Base-by-base conservation (phyloP, 1,284 basidiomycete genomes). In the Malassezia globosa region DNA sequence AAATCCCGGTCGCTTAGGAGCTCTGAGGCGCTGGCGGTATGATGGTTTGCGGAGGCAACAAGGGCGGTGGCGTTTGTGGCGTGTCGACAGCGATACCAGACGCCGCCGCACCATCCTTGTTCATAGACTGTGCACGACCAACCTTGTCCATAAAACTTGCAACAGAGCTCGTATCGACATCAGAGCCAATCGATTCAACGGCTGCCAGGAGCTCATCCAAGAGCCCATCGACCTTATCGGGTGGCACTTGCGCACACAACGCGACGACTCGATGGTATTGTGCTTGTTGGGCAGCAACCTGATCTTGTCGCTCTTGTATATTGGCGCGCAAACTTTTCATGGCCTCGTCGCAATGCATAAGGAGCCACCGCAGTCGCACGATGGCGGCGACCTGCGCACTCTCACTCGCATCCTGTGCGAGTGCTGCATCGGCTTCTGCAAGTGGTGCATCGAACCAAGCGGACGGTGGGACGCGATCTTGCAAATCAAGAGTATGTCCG, bases 221-320 rank as follows among this genome's bases (percentile, higher is more conserved):
- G 80, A 87, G 85, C 63, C 81, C 81, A 73, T 94, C 89, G 37
- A 95, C 84, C 70, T 83, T 83, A 61, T 90, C 85, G 39, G 87
- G 78, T 2, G 85, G 80, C 42, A 89, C 82, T 36, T 85, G 84
- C 6, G 87, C 87, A 72, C 87, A 92, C 45, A 92, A 75, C 19
- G 87, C 82, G 18, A 96, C 84, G 53, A 95, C 83, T 73, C 82
- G 87, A 73, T 87, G 83, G 75, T 86, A 94, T 73, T 86, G 82
- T 59, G 82, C 82, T 65, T 88, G 84, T 11, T 34, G 43, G 72
- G 85, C 87, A 72, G 84, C 39, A 6, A 51, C 70, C n/a, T 87
- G 73, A 0, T 85, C 25, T 81, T 85, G 80, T 19, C 94, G 77
- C 65, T 89, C 90, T 35, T 82, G 79, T 37, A 85, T 78, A 3